A percentile compares a stretch with the other conserved stretches of the same genome.
These are phyloP conservation scores for Podospora australis DNA, from an alignment of 495 filamentous ascomycete genomes.

Conservation along the genomic window DNA sequence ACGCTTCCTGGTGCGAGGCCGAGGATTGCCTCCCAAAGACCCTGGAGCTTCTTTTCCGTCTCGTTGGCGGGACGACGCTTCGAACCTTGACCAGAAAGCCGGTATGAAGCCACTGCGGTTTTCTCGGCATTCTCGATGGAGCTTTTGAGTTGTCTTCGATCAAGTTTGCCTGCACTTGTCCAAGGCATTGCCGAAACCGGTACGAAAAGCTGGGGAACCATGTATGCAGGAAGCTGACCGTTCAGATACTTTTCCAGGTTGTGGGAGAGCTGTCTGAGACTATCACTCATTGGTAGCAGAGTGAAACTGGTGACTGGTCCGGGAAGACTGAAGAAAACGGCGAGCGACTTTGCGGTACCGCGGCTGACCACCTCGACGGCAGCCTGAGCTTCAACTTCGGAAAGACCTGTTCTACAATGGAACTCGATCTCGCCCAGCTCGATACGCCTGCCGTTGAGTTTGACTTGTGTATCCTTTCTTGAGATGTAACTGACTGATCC, in stretches of 20 bases:
- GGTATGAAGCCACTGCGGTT: constrained; percentile 7
- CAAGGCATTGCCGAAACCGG: constrained; percentile 46
- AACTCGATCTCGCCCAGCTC: constrained; percentile 35
- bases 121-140: constrained; percentile 3
- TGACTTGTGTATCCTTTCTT: constrained; percentile 38
- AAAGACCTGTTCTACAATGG: constrained; percentile 6
- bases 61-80: constrained; percentile 13
- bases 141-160: constrained; percentile 40
- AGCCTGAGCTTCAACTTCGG: constrained; percentile 7
- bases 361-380: constrained; percentile 27
- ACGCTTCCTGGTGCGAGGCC: constrained; percentile 30
- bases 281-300: constrained; percentile 12
- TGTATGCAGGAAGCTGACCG: constrained; percentile 33
- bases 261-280: neutral
- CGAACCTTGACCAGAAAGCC: constrained; percentile 3
- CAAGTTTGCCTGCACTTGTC: constrained; percentile 47
- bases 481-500: constrained; percentile 24
- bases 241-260: constrained; percentile 20
- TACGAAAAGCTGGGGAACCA: constrained; percentile 54
- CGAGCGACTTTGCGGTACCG: constrained; percentile 9
- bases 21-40: constrained; percentile 43
- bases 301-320: constrained; percentile 1
- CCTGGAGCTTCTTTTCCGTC: constrained; percentile 33
- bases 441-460: constrained; percentile 34
- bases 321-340: constrained; percentile 12